phyloP scores from a whole-genome alignment of 495 filamentous ascomycete species.

The Aspergillus haitiensis region DNA sequence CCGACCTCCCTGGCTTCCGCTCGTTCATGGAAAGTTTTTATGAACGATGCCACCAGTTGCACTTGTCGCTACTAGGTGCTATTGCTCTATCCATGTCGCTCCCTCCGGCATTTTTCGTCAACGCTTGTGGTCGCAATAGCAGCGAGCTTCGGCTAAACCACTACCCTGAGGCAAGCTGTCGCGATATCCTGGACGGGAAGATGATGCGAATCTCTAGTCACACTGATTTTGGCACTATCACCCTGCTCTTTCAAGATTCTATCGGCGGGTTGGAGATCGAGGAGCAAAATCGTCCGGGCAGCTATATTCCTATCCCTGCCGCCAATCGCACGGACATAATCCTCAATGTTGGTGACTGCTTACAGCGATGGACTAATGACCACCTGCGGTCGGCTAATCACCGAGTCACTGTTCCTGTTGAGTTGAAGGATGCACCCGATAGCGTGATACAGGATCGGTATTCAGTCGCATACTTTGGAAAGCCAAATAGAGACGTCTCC shows the following conservation, averaged over 20 bases:
- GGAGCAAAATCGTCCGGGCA: slow-evolving; percentile 24
- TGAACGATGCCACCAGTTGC: slow-evolving; percentile 15
- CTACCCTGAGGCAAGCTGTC: slow-evolving; percentile 36
- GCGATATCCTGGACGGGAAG: slow-evolving; percentile 23
- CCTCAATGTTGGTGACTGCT: slow-evolving; percentile 65
- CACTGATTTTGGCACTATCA: slow-evolving; percentile 51
- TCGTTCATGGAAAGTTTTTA: slow-evolving; percentile 55
- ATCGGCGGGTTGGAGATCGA: slow-evolving; percentile 50
- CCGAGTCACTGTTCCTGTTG: slow-evolving; percentile 24
- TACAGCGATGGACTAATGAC: slow-evolving; percentile 63
- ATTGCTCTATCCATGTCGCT: slow-evolving; percentile 49
- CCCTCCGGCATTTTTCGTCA: slow-evolving; percentile 44
- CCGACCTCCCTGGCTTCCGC: slow-evolving; percentile 59
- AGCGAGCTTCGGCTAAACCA: slow-evolving; percentile 50
- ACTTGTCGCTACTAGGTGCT: slow-evolving; percentile 37
- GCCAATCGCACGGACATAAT: slow-evolving; percentile 45
- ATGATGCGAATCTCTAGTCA: slow-evolving; percentile 42
- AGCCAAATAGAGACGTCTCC: slow-evolving; percentile 29
- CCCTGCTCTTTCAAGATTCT: slow-evolving; percentile 50
- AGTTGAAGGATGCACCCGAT: neutral
- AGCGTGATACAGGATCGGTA: slow-evolving; percentile 28
- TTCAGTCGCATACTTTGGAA: slow-evolving; percentile 39
- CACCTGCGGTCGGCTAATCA: slow-evolving; percentile 37
- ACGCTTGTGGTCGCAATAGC: slow-evolving; percentile 48
- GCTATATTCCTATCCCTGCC: slow-evolving; percentile 11